phyloP scores from a whole-genome alignment of 2,329 filamentous ascomycete genomes.

The Ophiostoma quercus region DNA sequence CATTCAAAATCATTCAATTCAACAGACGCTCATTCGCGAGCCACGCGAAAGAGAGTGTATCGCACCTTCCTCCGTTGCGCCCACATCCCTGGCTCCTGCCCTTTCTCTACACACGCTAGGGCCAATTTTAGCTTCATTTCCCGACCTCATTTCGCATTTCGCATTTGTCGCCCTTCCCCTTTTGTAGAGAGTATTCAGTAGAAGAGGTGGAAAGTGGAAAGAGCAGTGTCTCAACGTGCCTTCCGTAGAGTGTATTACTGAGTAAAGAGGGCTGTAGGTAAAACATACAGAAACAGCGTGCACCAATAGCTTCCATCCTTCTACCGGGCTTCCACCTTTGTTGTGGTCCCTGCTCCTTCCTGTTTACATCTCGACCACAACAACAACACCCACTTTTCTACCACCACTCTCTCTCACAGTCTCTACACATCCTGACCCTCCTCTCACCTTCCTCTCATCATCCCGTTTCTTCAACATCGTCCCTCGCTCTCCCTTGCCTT shows the following conservation, averaged over 20 bases:
- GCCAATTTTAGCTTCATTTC: slow-evolving; percentile 15
- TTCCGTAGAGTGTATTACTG: background rate
- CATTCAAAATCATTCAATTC: background rate
- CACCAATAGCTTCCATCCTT: background rate
- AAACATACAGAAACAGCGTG: background rate
- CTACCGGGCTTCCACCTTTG: slow-evolving; percentile 16
- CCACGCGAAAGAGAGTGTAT: background rate
- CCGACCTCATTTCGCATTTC: slow-evolving; percentile 12
- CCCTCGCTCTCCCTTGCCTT: slow-evolving; percentile 1
- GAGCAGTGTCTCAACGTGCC: background rate
- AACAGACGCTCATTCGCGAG: background rate
- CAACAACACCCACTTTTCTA: slow-evolving; percentile 12
- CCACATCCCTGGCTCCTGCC: background rate
- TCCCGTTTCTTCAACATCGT: background rate
- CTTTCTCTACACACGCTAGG: slow-evolving; percentile 10
- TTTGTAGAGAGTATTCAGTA: background rate
- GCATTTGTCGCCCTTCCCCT: slow-evolving; percentile 19
- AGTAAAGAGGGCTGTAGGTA: background rate
- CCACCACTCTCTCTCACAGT: background rate
- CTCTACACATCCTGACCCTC: background rate
- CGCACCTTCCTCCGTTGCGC: slow-evolving; percentile 2
- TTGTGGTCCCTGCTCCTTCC: slow-evolving; percentile 21
- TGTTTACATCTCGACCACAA: slow-evolving; percentile 21
- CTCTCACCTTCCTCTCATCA: background rate
- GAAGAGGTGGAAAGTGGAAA: background rate